Conservation (phyloP, 257 asterid genomes). For the Scutellaria barbata region DNA sequence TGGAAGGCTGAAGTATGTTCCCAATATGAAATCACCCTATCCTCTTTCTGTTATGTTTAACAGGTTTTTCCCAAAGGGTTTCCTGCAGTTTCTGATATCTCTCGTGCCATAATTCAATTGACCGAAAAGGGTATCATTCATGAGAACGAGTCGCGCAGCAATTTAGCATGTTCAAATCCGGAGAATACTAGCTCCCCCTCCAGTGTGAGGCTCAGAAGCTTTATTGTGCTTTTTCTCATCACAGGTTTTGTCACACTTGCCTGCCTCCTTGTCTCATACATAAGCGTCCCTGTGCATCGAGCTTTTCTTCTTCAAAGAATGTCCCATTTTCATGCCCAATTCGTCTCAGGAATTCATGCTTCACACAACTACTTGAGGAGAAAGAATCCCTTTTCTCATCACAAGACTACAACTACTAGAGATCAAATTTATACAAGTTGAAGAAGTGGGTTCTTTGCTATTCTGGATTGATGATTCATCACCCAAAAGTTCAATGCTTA, state of each 20-base stretch:
- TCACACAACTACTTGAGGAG: background rate
- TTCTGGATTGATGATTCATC: too few species aligned
- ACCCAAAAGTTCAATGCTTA: too few species aligned
- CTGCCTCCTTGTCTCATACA: slow-evolving; percentile 38
- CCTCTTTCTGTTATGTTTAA: background rate
- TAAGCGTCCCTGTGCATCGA: slow-evolving; percentile 9
- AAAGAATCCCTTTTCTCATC: background rate
- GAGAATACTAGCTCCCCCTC: slow-evolving; percentile 16
- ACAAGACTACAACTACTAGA: background rate
- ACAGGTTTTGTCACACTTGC: slow-evolving; percentile 44
- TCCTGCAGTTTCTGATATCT: slow-evolving; percentile 46
- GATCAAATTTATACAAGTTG: background rate
- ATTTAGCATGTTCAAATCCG: slow-evolving; percentile 18
- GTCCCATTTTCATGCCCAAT: slow-evolving; percentile 11
- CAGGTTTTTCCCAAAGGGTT: slow-evolving; percentile 53
- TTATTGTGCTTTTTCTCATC: slow-evolving; percentile 40
- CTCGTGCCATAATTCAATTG: slow-evolving; percentile 43
- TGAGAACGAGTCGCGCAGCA: slow-evolving; percentile 13
- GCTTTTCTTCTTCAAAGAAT: slow-evolving; percentile 32
- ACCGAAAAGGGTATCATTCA: slow-evolving; percentile 37
- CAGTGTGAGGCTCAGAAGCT: slow-evolving; percentile 41
- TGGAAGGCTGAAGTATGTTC: too few species aligned
- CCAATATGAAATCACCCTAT: background rate
- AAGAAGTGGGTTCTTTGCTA: background rate
- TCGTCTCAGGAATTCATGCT: slow-evolving; percentile 21